Evolutionary conservation across 345 rosid genomes (phyloP).

Genomic region (Reutealis trisperma): DNA sequence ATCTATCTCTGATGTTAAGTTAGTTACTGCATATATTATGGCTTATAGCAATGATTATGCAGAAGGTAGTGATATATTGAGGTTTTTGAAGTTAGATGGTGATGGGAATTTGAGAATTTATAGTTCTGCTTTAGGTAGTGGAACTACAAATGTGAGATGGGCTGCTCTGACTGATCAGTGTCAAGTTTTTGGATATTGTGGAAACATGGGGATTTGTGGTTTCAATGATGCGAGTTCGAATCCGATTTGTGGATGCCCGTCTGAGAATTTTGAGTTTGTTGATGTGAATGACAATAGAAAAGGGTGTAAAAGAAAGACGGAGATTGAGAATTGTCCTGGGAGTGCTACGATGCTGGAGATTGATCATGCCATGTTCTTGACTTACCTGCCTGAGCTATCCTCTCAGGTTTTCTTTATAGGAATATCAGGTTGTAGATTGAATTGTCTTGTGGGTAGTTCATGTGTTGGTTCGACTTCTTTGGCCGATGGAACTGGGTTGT

Average conservation of each 20-base stretch:
- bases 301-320: conserved; percentile 64
- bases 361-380: conserved; percentile 53
- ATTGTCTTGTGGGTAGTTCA: conserved; percentile 46
- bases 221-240: conserved; percentile 34
- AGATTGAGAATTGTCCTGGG: conserved; percentile 52
- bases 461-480: conserved; percentile 60
- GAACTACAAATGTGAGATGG: conserved; percentile 38
- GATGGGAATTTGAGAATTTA: conserved; percentile 72
- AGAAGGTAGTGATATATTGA: conserved; percentile 47
- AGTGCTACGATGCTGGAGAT: conserved; percentile 51
- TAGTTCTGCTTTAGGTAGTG: conserved; percentile 39
- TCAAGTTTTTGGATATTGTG: conserved; percentile 64
- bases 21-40: conserved; percentile 23
- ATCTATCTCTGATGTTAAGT: conserved; percentile 40
- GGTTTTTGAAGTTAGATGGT: conserved; percentile 55
- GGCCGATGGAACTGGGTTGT: conserved; percentile 60
- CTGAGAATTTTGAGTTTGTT: conserved; percentile 56
- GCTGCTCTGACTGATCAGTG: conserved; percentile 66
- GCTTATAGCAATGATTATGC: conserved; percentile 61
- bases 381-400: conserved; percentile 43
- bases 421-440: conserved; percentile 53
- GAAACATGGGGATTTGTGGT: conserved; percentile 62
- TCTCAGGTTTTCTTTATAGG: conserved; percentile 46
- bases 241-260: conserved; percentile 64
- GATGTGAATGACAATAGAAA: conserved; percentile 47